These are phyloP conservation scores for Acacia crassicarpa DNA, from an alignment of 306 rosid genomes.

Conservation along the genomic window DNA sequence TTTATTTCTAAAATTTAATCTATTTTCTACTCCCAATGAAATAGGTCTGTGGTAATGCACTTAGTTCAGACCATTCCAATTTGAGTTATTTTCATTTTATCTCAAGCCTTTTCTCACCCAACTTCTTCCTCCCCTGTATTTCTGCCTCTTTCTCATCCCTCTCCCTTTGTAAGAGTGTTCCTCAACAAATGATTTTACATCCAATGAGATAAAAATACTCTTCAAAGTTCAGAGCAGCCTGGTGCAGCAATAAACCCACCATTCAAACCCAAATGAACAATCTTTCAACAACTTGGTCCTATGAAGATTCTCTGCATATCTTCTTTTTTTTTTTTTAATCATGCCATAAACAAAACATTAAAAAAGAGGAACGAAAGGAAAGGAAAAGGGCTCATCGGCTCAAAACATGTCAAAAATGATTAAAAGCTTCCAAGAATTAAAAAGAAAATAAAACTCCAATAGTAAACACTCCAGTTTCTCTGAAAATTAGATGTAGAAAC, in stretches of 20 bases:
- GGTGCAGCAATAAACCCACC: background rate
- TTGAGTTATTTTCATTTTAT: background rate
- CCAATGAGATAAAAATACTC: background rate
- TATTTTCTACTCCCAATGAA: background rate
- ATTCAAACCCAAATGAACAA: background rate
- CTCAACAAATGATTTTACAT: background rate
- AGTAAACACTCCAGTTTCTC: background rate
- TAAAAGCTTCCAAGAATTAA: background rate
- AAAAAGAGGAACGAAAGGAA: background rate
- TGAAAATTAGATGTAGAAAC: background rate
- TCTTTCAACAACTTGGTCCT: background rate
- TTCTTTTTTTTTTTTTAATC: background rate
- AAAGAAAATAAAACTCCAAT: background rate
- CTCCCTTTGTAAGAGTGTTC: background rate
- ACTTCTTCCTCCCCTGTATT: background rate
- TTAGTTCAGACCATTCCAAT: background rate
- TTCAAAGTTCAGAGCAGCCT: background rate
- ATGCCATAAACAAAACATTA: background rate
- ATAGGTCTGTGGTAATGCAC: background rate
- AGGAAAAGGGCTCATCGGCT: background rate
- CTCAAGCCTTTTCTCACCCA: background rate
- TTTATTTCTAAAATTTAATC: background rate
- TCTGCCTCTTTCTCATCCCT: background rate
- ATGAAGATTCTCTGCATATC: background rate
- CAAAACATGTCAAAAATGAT: background rate